Evolutionary conservation across 1,284 basidiomycete species (phyloP), one percentile per base, ranked within the genome.

Genomic region (Cystobasidium sp.): DNA sequence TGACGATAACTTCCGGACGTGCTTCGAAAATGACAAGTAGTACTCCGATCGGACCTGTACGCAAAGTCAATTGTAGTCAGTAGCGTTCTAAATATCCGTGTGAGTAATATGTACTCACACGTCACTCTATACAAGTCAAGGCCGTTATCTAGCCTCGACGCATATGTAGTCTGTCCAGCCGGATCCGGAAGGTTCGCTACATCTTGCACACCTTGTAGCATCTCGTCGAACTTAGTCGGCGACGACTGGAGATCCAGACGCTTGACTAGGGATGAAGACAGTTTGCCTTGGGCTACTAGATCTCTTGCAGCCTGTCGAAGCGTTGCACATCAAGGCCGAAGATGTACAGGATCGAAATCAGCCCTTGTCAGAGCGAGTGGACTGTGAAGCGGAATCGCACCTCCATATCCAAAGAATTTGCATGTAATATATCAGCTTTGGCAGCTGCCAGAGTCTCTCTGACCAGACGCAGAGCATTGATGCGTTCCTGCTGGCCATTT

Each of bases 21-120:
- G 96, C 93, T 83, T 99, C 97, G 78, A 99, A 99, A 77, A 99
- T 97, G 77, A 98, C 93, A 62, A 99, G 86, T 37, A 99, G 85
- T 0, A 97, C 95, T 20, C 97, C 97, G 76, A 99, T 97, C 0
- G 97, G 95, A 82, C 70, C 70, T 73, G 31, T 31, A 47, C 8
- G 39, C 2, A 20, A 31, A 43, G 39, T 12, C 22, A 56, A 16
- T 4, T 4, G 39, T n/a, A 18, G 10, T 49, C 46, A 65, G 63
- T 20, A 44, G 18, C 20, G 18, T 49, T 10, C 47, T 37, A 63
- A 6, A 2, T 1, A 4, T 18, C 1, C 5, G 18, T 37, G 16
- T n/a, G n/a, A 8, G 41, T 4, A 18, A 31, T 31, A 31, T 31
- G 31, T 31, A 39, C 62, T 37, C n/a, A 73, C 96, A 99, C 0